These are phyloP conservation scores for Tolypocladium sp. DNA, from an alignment of 2,329 filamentous ascomycete species.

Conservation along the genomic window DNA sequence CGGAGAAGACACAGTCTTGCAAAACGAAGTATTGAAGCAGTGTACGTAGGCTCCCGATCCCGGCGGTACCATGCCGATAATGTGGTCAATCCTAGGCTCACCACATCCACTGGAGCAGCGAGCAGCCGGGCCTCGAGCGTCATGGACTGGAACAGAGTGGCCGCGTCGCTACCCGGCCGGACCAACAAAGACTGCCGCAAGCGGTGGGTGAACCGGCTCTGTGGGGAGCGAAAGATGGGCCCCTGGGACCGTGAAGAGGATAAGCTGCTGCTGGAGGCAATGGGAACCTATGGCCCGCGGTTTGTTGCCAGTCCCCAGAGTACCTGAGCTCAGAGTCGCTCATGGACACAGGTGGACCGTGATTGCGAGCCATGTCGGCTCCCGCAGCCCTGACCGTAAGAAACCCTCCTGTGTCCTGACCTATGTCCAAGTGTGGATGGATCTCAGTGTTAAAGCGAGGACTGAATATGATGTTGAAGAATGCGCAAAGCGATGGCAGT, in stretches of 20 bases:
- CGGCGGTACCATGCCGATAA: background rate
- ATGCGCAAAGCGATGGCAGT: slow-evolving; percentile 37
- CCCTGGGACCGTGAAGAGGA: slow-evolving; percentile 16
- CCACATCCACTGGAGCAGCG: background rate
- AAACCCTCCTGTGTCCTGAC: no score
- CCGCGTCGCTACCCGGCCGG: slow-evolving; percentile 24
- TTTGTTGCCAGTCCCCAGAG: slow-evolving; percentile 6
- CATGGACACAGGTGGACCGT: slow-evolving; percentile 26
- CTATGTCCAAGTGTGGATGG: no score
- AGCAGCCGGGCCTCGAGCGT: background rate
- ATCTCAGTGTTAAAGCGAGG: no score
- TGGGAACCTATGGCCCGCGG: slow-evolving; percentile 25
- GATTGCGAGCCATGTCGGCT: slow-evolving; percentile 27
- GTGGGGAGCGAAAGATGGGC: slow-evolving; percentile 27
- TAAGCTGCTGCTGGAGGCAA: slow-evolving; percentile 16
- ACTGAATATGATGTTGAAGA: slow-evolving; percentile 16
- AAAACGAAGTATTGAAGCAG: slow-evolving; percentile 4
- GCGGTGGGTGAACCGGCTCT: slow-evolving; percentile 28
- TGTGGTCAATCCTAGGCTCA: background rate
- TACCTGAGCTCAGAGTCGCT: background rate
- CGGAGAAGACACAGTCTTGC: slow-evolving; percentile 2
- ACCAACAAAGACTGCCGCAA: slow-evolving; percentile 36
- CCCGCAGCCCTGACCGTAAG: slow-evolving; percentile 17
- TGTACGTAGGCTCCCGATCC: background rate
- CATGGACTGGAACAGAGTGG: slow-evolving; percentile 23